phyloP scores from a whole-genome alignment of 2,329 filamentous ascomycete species.

The Hypoxylon sp. region DNA sequence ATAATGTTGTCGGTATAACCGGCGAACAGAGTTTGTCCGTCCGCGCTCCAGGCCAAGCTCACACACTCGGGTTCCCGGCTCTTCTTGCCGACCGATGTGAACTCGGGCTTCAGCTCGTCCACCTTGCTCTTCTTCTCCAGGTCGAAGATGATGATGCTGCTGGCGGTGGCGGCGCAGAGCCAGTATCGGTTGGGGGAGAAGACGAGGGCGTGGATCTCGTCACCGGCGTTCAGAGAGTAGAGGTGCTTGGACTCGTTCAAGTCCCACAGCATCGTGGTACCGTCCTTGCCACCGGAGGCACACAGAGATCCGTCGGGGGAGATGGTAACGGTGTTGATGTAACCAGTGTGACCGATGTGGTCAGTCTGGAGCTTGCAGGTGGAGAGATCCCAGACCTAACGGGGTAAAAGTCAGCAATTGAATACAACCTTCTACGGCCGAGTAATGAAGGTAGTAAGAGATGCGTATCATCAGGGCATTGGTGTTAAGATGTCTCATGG shows the following conservation, averaged over 20 bases:
- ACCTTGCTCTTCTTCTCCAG: slow-evolving; percentile 99
- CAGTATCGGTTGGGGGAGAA: slow-evolving; percentile 99
- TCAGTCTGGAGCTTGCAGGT: slow-evolving; percentile 99
- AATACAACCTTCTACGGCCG: slow-evolving; percentile 5
- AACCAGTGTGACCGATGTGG: slow-evolving; percentile 99
- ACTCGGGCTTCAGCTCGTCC: slow-evolving; percentile 99
- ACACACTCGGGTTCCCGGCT: slow-evolving; percentile 98
- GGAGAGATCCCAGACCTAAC: slow-evolving; percentile 98
- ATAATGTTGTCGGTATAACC: slow-evolving; percentile 99
- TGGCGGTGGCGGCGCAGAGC: slow-evolving; percentile 97
- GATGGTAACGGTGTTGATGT: slow-evolving; percentile 99
- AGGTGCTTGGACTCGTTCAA: slow-evolving; percentile 99
- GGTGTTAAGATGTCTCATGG: slow-evolving; percentile 99
- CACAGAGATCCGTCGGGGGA: slow-evolving; percentile 99
- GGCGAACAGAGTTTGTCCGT: slow-evolving; percentile 99
- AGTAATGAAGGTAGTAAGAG: slow-evolving; percentile 27
- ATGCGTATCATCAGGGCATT: slow-evolving; percentile 77
- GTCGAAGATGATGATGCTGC: slow-evolving; percentile 99
- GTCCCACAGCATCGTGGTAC: slow-evolving; percentile 99
- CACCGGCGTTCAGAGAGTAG: slow-evolving; percentile 98
- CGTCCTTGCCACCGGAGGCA: slow-evolving; percentile 99
- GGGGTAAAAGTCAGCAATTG: slow-evolving; percentile 49
- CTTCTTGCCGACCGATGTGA: slow-evolving; percentile 97
- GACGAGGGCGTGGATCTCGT: slow-evolving; percentile 99
- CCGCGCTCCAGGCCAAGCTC: slow-evolving; percentile 95